Evolutionary conservation across 306 rosid genomes (phyloP), one percentile per base, ranked within the genome.

Genomic region (Cicer pinnatifidum): DNA sequence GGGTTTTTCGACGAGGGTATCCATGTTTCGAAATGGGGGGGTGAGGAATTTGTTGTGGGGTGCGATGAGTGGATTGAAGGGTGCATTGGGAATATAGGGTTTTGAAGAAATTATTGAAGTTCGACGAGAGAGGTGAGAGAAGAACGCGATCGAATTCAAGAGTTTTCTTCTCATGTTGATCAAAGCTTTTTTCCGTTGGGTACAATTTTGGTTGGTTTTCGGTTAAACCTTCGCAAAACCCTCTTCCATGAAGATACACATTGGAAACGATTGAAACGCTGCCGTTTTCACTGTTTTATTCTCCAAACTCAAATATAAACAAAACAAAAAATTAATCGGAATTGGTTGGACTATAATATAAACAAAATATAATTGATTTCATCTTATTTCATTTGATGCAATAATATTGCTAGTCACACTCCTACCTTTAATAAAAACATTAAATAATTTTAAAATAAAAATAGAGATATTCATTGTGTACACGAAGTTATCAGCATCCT

Each of bases 151-250:
- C 45, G 93, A 80, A 45, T 56, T 76, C 43, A 51, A 46, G 56
- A 88, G 67, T 40, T 80, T 91, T 80, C 87, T 89, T 80, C 87
- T 89, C 97, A 91, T 93, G 80, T 67, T 11, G 33, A 4, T 13
- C 51, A 16, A n/a, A 12, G 35, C 7, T 50, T 50, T 54, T 60
- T 54, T 48, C 51, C 41, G 10, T 48, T 0, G 28, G 4, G 20
- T 8, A 9, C 1, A 15, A 17, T 16, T 62, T 62, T 56, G 77
- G 17, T 9, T 1, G 19, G 33, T 11, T 45, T 59, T 58, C 45
- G 38, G 63, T 66, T 87, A 82, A 84, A 82, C 91, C 91, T 77
- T 43, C 9, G 40, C 61, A 80, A 85, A 90, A 82, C 90, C 96
- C 88, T 75, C 54, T 66, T 66, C 39, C 69, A 17, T 54, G 48